Evolutionary conservation across 768 basidiomycete genomes (phyloP).

Genomic region (Suillus clintonianus): DNA sequence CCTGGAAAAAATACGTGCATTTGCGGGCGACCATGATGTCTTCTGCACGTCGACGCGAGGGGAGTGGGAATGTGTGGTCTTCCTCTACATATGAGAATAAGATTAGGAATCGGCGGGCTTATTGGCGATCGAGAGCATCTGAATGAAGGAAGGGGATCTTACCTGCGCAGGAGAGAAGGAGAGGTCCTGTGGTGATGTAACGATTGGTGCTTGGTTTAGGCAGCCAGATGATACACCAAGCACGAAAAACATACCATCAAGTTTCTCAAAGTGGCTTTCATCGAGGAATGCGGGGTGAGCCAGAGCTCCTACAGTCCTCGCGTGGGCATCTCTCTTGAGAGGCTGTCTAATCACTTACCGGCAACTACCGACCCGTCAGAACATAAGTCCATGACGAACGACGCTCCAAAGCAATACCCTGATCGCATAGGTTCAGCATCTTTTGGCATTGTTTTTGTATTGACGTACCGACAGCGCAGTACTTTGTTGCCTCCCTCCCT

Average conservation of each 20-base stretch:
- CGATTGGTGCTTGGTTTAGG: neutral
- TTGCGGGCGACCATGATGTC: slow-evolving; percentile 52
- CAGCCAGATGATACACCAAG: neutral
- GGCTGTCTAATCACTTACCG: slow-evolving; percentile 35
- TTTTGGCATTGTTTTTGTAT: neutral
- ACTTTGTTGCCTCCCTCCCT: slow-evolving; percentile 33
- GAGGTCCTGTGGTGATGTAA: slow-evolving; percentile 11
- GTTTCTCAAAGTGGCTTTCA: slow-evolving; percentile 52
- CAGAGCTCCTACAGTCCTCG: slow-evolving; percentile 39
- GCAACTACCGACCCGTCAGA: slow-evolving; percentile 45
- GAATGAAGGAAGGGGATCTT: neutral
- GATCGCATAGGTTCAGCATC: neutral
- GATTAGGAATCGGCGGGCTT: neutral
- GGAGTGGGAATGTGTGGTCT: slow-evolving; percentile 51
- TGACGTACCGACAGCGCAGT: slow-evolving; percentile 44
- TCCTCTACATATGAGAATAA: slow-evolving; percentile 38
- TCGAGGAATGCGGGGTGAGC: slow-evolving; percentile 53
- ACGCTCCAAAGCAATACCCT: slow-evolving; percentile 62
- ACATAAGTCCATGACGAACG: slow-evolving; percentile 47
- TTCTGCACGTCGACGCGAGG: slow-evolving; percentile 53
- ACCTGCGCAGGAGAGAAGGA: slow-evolving; percentile 26
- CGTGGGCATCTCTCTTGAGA: neutral
- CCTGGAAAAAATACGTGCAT: slow-evolving; percentile 52
- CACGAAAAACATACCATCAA: slow-evolving; percentile 39
- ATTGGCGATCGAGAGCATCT: neutral